Evolutionary conservation across 306 rosid species (phyloP), one percentile per base, ranked within the genome.

Genomic region (Alnus glutinosa): DNA sequence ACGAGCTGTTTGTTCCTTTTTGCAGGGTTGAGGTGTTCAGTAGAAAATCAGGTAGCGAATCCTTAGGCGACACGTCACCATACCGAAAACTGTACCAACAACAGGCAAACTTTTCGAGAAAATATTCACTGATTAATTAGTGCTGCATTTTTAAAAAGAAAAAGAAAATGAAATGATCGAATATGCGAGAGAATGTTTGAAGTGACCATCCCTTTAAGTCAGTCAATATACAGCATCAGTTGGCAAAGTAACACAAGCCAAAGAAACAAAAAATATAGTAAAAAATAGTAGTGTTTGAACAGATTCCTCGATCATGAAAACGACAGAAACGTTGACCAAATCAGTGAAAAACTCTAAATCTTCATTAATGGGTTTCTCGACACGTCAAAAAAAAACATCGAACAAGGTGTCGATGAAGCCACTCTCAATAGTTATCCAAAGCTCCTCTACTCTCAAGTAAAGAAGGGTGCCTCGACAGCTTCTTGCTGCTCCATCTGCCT

Each of bases 401-500:
- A 80, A 19, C 71, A 28, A 30, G 90, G 84, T 13, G 76, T 76
- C 0, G 71, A 68, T 11, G 80, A 84, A 36, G 69, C 51, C 1
- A 82, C 78, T 66, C 73, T 79, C 32, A 82, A 64, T 16, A 64
- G 44, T 55, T 85, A 57, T 34, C 88, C 88, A 0, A 87, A 82
- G 71, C 28, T 85, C 2, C 23, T 82, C 0, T 84, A 77, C 75
- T 84, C 84, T 1, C 54, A 87, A 23, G 42, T 62, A 8, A n/a
- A 79, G 52, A 66, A 67, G 48, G 69, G 30, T 5, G 9, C 9
- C 51, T 81, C 81, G 12, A 9, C 3, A 32, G 1, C 10, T 54
- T 37, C 81, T 18, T 66, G 77, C 9, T 89, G 92, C 37, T 80
- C 90, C 30, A 89, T 89, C 4, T 89, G 92, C 81, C 84, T 88